Conservation (phyloP, 2,329 filamentous ascomycete species). For the Knoxdaviesia capensis region DNA sequence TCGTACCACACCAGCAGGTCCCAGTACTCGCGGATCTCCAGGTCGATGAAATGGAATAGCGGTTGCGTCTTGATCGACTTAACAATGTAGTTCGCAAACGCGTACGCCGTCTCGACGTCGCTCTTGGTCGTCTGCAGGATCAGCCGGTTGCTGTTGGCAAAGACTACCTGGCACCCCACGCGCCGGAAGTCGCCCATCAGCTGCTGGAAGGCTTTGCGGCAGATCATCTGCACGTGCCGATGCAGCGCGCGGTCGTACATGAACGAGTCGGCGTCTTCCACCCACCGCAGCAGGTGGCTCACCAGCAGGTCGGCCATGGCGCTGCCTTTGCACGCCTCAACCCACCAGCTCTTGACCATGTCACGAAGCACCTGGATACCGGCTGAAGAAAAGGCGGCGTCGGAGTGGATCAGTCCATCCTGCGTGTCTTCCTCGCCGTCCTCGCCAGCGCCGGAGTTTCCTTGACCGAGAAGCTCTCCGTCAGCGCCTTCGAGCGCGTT, state of each 20-base stretch:
- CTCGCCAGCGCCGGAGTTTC: constrained; percentile 47
- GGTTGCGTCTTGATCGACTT: constrained; percentile 94
- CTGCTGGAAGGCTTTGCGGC: constrained; percentile 87
- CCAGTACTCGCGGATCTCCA: constrained; percentile 98
- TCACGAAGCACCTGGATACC: constrained; percentile 80
- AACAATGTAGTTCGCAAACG: constrained; percentile 92
- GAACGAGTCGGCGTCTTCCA: constrained; percentile 80
- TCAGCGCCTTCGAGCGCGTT: constrained; percentile 89
- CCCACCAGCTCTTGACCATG: constrained; percentile 99
- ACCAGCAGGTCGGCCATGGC: constrained; percentile 96
- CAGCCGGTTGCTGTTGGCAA: constrained; percentile 73
- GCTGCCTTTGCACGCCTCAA: constrained; percentile 74
- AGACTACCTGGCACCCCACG: constrained; percentile 90
- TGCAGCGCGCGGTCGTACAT: constrained; percentile 88
- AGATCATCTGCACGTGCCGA: constrained; percentile 98
- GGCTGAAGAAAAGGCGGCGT: constrained; percentile 66
- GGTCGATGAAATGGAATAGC: constrained; percentile 88
- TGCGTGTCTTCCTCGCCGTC: constrained; percentile 16
- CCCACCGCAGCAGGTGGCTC: constrained; percentile 92
- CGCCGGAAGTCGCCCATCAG: constrained; percentile 92
- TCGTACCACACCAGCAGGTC: constrained; percentile 99
- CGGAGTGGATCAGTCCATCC: constrained; percentile 15
- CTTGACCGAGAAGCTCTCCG: constrained; percentile 44
- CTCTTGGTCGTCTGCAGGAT: constrained; percentile 90
- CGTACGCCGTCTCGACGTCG: constrained; percentile 89